These are phyloP conservation scores for Pythium volutum DNA, from an alignment of 352 stramenopile species.

Conservation along the genomic window DNA sequence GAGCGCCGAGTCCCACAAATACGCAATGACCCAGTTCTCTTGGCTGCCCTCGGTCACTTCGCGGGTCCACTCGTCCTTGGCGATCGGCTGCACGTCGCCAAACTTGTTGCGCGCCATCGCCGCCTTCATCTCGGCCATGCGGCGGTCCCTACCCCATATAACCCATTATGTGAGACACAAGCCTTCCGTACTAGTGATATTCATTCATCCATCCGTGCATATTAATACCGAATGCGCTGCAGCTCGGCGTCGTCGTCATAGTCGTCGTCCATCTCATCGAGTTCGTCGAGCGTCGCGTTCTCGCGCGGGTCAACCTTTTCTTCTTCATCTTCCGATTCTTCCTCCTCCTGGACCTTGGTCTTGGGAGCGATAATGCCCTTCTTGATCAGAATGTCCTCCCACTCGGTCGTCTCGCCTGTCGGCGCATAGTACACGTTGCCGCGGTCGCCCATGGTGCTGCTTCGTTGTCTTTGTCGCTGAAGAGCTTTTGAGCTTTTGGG, in stretches of 20 bases:
- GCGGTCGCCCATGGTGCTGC: conserved; percentile 54
- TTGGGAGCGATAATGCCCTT: conserved; percentile 87
- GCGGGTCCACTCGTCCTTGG: conserved; percentile 91
- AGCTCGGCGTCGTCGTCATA: conserved; percentile 84
- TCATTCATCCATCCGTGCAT: too few relatives aligned
- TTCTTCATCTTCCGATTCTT: conserved; percentile 53
- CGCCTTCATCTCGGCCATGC: conserved; percentile 87
- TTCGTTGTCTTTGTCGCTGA: neutral
- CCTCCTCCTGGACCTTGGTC: conserved; percentile 81
- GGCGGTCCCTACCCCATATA: conserved; percentile 53
- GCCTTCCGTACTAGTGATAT: too few relatives aligned
- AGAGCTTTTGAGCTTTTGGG: neutral
- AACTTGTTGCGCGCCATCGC: conserved; percentile 83
- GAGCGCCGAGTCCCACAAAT: conserved; percentile 86
- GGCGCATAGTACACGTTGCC: conserved; percentile 84
- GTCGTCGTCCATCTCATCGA: conserved; percentile 87
- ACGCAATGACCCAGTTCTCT: conserved; percentile 87
- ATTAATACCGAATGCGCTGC: conserved; percentile 51
- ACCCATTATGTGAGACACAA: too few relatives aligned
- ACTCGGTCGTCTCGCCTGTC: conserved; percentile 88
- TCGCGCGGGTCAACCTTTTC: conserved; percentile 72
- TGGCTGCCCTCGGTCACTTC: conserved; percentile 91
- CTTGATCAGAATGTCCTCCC: conserved; percentile 89
- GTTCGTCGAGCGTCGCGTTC: conserved; percentile 78
- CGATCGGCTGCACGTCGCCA: conserved; percentile 87